These are phyloP conservation scores for Chaetomium olivaceum DNA, from an alignment of 2,329 filamentous ascomycete species.

Conservation along the genomic window DNA sequence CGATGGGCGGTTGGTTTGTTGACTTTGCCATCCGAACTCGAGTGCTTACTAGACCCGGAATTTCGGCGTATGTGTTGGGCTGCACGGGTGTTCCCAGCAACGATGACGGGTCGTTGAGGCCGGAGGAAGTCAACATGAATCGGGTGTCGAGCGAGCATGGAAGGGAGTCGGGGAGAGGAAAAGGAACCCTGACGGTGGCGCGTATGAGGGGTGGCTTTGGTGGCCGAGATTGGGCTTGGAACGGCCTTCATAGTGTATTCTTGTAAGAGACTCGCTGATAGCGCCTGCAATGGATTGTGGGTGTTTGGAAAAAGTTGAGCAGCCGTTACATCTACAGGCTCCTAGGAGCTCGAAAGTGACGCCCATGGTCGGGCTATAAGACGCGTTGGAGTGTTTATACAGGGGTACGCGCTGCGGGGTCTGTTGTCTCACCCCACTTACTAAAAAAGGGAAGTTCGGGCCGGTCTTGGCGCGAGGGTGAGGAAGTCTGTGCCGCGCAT, in stretches of 20 bases:
- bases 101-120: neutral
- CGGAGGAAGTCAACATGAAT: neutral
- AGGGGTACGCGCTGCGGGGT: constrained; percentile 4
- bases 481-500: neutral
- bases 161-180: neutral
- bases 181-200: neutral
- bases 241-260: constrained; percentile 7
- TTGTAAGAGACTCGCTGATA: neutral
- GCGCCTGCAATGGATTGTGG: neutral
- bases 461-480: neutral
- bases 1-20: constrained; percentile 9
- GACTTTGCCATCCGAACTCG: neutral
- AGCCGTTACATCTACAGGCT: neutral
- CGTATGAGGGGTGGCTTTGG: neutral
- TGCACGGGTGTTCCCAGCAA: neutral
- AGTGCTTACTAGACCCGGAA: neutral
- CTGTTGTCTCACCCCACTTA: neutral
- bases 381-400: constrained; percentile 9
- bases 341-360: neutral
- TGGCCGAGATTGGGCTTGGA: neutral
- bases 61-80: constrained; percentile 5
- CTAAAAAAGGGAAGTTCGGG: neutral
- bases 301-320: neutral
- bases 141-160: neutral
- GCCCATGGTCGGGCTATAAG: neutral